Evolutionary conservation across 495 filamentous ascomycete genomes (phyloP).

Genomic region (Neurospora terricola): DNA sequence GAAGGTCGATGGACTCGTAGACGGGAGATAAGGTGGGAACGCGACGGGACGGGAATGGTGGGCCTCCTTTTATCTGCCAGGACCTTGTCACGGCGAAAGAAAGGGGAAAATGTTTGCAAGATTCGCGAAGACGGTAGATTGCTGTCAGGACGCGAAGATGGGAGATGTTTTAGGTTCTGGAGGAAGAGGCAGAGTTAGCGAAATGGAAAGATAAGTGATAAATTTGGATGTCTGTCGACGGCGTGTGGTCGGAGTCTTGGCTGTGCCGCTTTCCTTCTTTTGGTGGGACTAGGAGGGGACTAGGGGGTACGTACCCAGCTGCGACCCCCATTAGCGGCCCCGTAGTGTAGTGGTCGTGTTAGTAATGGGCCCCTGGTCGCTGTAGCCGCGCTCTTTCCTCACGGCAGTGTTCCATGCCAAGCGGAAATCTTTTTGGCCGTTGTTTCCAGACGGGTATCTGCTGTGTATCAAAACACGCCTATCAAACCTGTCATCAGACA

Average conservation of each 20-base stretch:
- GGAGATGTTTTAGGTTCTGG: neutral
- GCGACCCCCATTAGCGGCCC: neutral
- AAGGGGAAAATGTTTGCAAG: neutral
- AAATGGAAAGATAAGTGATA: neutral
- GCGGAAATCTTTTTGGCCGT: neutral
- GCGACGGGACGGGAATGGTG: neutral
- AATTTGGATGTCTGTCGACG: neutral
- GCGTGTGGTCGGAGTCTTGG: neutral
- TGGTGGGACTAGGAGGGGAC: neutral
- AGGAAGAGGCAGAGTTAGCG: neutral
- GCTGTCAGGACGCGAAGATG: neutral
- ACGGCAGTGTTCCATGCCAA: neutral
- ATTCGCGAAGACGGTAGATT: neutral
- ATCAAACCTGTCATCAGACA: neutral
- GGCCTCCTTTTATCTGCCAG: neutral
- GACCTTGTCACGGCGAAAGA: neutral
- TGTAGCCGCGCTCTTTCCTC: neutral
- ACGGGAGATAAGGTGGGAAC: neutral
- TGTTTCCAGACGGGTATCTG: neutral
- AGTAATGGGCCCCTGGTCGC: neutral
- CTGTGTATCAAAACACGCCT: neutral
- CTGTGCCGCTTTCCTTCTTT: neutral
- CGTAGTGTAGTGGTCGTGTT: neutral
- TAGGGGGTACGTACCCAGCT: neutral
- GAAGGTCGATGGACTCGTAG: neutral